Conservation (phyloP, 2,329 filamentous ascomycete species). For the Helminthosporium solani region DNA sequence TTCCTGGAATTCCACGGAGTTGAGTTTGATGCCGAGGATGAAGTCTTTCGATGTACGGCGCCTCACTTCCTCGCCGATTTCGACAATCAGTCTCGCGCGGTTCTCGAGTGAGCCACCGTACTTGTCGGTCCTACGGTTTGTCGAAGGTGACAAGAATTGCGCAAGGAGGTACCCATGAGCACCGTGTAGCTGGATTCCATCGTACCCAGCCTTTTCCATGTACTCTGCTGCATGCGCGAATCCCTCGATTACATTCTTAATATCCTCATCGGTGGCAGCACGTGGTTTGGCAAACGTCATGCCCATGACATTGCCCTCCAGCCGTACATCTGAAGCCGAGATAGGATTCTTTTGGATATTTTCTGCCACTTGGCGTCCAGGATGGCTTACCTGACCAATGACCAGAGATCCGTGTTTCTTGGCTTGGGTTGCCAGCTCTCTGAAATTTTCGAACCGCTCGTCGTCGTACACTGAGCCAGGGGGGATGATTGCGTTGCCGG, state of each 20-base stretch:
- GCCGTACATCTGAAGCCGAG: conserved; percentile 50
- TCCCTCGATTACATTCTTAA: conserved; percentile 57
- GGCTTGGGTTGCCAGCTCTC: conserved; percentile 54
- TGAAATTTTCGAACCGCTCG: conserved; percentile 61
- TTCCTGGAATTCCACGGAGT: conserved; percentile 58
- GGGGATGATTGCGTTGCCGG: conserved; percentile 63
- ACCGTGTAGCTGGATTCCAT: conserved; percentile 51
- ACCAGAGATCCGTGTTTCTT: conserved; percentile 61
- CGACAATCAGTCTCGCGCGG: conserved; percentile 45
- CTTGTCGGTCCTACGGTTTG: conserved; percentile 47
- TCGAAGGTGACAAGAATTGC: conserved; percentile 47
- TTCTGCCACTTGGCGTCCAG: conserved; percentile 57
- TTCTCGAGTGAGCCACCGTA: conserved; percentile 49
- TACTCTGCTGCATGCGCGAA: conserved; percentile 64
- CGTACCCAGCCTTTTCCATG: conserved; percentile 62
- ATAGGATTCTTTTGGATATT: conserved; percentile 52
- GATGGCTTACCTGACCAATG: conserved; percentile 63
- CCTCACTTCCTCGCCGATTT: conserved; percentile 44
- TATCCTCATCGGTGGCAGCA: conserved; percentile 56
- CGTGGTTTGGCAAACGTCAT: conserved; percentile 56
- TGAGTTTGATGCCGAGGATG: conserved; percentile 59
- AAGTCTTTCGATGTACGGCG: conserved; percentile 42
- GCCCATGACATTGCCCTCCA: conserved; percentile 40
- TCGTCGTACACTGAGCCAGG: conserved; percentile 53
- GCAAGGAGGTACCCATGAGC: conserved; percentile 50